These are phyloP conservation scores for Hanseniaspora mollemarum DNA, from an alignment of 805 yeast genomes.

Conservation along the genomic window DNA sequence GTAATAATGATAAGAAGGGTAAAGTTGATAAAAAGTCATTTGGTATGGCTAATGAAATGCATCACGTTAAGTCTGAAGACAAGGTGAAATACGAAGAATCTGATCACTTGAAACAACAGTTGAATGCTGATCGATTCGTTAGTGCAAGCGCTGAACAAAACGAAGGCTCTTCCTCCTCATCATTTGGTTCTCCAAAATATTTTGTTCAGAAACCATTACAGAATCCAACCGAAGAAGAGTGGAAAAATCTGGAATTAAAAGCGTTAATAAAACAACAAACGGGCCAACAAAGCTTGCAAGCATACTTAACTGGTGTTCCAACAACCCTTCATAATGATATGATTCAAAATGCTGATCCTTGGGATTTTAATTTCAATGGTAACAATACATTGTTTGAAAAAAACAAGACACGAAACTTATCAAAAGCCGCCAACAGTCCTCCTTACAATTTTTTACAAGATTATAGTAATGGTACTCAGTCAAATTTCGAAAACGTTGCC, in stretches of 20 bases:
- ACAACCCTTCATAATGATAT: neutral
- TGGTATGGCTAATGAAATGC: neutral
- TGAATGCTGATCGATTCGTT: neutral
- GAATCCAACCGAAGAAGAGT: slow-evolving; percentile 26
- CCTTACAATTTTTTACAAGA: neutral
- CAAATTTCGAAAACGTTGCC: neutral
- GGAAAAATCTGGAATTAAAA: slow-evolving; percentile 28
- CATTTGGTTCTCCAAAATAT: slow-evolving; percentile 18
- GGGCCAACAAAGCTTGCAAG: slow-evolving; percentile 29
- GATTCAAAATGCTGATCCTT: slow-evolving; percentile 6
- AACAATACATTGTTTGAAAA: slow-evolving; percentile 10
- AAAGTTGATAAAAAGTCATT: neutral
- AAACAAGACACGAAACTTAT: neutral
- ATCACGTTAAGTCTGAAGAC: neutral
- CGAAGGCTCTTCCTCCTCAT: neutral
- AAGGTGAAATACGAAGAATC: slow-evolving; percentile 4
- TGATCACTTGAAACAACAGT: slow-evolving; percentile 14
- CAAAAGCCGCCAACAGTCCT: neutral
- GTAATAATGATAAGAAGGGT: slow-evolving; percentile 5
- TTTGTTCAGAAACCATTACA: slow-evolving; percentile 27
- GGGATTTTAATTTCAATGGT: slow-evolving; percentile 4
- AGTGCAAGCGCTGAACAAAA: neutral
- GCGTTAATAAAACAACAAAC: slow-evolving; percentile 28
- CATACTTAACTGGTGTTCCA: slow-evolving; percentile 25
- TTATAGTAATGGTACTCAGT: neutral